Conservation (phyloP, 306 rosid genomes). For the Trifolium fragiferum region DNA sequence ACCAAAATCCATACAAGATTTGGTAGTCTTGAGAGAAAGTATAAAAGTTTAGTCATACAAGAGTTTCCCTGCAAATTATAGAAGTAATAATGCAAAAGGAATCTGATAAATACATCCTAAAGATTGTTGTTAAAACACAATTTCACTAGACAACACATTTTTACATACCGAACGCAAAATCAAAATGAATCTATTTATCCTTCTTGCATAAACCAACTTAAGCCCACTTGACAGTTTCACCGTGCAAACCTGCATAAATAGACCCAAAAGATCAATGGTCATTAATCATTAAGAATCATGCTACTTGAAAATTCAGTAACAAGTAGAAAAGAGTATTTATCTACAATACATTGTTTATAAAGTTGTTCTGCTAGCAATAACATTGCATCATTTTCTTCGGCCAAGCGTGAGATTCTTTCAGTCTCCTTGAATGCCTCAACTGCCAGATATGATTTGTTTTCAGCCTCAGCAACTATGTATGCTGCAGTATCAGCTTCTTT, state of each 20-base stretch:
- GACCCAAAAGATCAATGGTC: slow-evolving; percentile 1
- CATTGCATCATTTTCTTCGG: slow-evolving; percentile 3
- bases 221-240: neutral
- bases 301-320: neutral
- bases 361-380: neutral
- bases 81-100: neutral
- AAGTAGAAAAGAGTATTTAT: slow-evolving; percentile 1
- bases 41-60: neutral
- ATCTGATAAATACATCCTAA: slow-evolving; percentile 1
- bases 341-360: slow-evolving; percentile 7
- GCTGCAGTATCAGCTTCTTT: slow-evolving; percentile 9
- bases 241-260: slow-evolving; percentile 22
- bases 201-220: slow-evolving; percentile 10
- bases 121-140: neutral
- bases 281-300: neutral
- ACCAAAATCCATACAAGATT: slow-evolving; percentile 15
- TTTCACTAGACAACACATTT: neutral
- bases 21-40: neutral
- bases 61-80: neutral
- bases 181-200: slow-evolving; percentile 12
- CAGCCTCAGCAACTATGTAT: slow-evolving; percentile 7
- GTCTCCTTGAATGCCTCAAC: slow-evolving; percentile 15
- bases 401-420: neutral
- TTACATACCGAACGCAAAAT: neutral
- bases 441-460: slow-evolving; percentile 1